phyloP scores from a whole-genome alignment of 2,329 filamentous ascomycete species.

The Knoxdaviesia capensis region DNA sequence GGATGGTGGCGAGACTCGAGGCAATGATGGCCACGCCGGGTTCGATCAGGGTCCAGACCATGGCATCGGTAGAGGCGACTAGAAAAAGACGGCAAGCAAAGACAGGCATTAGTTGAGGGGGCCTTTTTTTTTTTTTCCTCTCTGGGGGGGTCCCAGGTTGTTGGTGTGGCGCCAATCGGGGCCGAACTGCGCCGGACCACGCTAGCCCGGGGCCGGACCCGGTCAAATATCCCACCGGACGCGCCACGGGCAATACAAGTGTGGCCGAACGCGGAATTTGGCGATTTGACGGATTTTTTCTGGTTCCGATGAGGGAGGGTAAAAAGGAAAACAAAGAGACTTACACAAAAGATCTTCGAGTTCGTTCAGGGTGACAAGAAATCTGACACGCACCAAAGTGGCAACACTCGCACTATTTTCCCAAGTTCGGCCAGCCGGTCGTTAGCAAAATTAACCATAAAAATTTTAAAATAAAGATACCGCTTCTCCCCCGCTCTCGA shows the following conservation, averaged over 20 bases:
- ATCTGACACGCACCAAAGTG: slow-evolving; percentile 30
- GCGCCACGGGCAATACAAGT: too few species aligned
- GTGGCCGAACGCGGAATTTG: too few species aligned
- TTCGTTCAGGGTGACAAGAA: slow-evolving; percentile 22
- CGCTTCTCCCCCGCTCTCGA: too few species aligned
- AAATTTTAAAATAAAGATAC: too few species aligned
- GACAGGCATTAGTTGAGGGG: too few species aligned
- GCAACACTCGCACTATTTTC: slow-evolving; percentile 26
- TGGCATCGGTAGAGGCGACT: slow-evolving; percentile 26
- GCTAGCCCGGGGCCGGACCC: too few species aligned
- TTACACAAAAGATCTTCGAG: slow-evolving; percentile 27
- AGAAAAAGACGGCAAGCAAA: not conserved
- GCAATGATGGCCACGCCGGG: slow-evolving; percentile 34
- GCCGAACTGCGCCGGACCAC: not conserved
- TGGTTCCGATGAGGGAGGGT: not conserved
- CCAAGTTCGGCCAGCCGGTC: too few species aligned
- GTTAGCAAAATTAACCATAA: not conserved
- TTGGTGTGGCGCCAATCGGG: not conserved
- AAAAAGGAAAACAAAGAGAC: slow-evolving; percentile 4
- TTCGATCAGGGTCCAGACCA: slow-evolving; percentile 37
- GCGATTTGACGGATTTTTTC: too few species aligned
- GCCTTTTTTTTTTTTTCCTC: too few species aligned
- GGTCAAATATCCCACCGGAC: too few species aligned
- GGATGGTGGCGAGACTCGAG: slow-evolving; percentile 31
- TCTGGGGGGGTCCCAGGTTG: too few species aligned